These are phyloP conservation scores for Auxenochlorella protothecoides DNA, from an alignment of 139 green algal species.

Conservation along the genomic window DNA sequence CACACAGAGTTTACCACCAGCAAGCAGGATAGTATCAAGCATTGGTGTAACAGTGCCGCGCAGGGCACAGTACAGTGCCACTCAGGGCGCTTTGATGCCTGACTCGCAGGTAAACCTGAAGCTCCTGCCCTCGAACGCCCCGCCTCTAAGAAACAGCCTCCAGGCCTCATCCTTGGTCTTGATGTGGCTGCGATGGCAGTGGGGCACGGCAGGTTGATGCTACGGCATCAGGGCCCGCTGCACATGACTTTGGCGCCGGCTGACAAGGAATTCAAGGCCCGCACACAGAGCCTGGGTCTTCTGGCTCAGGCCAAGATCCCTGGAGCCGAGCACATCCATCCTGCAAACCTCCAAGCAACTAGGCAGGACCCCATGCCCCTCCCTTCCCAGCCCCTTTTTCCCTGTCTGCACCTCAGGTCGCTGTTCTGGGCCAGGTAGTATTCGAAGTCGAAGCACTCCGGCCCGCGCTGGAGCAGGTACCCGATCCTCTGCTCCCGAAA, in stretches of 20 bases:
- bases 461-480: constrained; percentile 32
- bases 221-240: background rate
- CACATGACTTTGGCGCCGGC: background rate
- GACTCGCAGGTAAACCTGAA: constrained; percentile 17
- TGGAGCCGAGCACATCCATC: too few species aligned
- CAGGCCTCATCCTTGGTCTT: constrained; percentile 12
- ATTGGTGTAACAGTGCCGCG: too few species aligned
- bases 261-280: background rate
- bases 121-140: constrained; percentile 11
- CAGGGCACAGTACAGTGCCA: too few species aligned
- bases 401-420: constrained; percentile 27
- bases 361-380: background rate
- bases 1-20: too few species aligned
- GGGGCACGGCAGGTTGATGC: background rate
- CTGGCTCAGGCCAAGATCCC: too few species aligned
- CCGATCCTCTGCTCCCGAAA: constrained; percentile 22
- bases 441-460: constrained; percentile 46
- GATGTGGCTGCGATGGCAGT: constrained; percentile 19
- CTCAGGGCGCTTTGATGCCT: too few species aligned
- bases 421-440: constrained; percentile 42
- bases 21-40: too few species aligned
- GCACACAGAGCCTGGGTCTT: too few species aligned
- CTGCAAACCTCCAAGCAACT: background rate
- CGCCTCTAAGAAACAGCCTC: constrained; percentile 10
- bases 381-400: background rate